Conservation (phyloP, 83 land plant species). For the Diphasiastrum complanatum region DNA sequence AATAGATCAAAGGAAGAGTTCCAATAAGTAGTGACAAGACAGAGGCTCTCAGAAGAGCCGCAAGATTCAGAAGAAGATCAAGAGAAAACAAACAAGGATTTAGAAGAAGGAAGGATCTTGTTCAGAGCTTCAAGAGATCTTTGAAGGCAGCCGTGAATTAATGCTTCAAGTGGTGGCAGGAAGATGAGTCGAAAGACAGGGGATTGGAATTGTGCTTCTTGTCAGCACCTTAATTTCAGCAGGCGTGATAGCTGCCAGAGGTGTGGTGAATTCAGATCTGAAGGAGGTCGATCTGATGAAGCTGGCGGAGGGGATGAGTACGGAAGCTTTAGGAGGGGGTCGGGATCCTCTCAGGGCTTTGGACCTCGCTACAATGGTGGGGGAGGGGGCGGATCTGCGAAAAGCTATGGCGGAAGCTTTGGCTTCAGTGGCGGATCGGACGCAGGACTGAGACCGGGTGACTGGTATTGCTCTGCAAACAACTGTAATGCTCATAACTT, state of each 20-base stretch:
- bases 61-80: too few relatives aligned
- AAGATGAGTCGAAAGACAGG: conserved; percentile 64
- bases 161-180: too few relatives aligned
- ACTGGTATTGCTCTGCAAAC: conserved; percentile 50
- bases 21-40: too few relatives aligned
- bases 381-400: conserved; percentile 18
- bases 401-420: conserved; percentile 14
- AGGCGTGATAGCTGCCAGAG: conserved; percentile 75
- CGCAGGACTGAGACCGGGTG: conserved; percentile 79
- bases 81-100: too few relatives aligned
- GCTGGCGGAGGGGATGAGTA: conserved; percentile 24
- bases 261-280: conserved; percentile 53
- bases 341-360: not conserved
- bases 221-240: conserved; percentile 79
- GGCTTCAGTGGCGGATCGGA: conserved; percentile 26
- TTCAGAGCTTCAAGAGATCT: too few relatives aligned
- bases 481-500: conserved; percentile 5
- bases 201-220: conserved; percentile 85
- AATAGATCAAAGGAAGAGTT: too few relatives aligned
- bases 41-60: too few relatives aligned
- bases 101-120: too few relatives aligned
- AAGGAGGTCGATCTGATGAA: conserved; percentile 11
- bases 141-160: too few relatives aligned
- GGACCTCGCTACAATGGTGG: conserved; percentile 20
- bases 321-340: conserved; percentile 13